A percentile compares a stretch with the other conserved stretches of the same genome.
Conservation (phyloP, 305 asterid species). For the Andrographis paniculata region DNA sequence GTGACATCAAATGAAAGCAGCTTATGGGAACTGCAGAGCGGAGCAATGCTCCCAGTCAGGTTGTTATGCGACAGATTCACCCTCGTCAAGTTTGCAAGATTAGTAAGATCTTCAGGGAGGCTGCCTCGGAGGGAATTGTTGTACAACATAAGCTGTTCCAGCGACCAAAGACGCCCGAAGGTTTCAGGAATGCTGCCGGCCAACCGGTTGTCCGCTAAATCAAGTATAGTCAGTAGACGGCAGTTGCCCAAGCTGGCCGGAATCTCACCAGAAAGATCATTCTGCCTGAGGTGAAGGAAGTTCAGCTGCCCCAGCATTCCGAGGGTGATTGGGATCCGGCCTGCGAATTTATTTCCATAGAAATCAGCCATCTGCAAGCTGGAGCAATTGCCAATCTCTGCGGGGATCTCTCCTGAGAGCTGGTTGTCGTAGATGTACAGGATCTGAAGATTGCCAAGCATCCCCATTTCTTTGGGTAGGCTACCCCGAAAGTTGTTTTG, state of each 20-base stretch:
- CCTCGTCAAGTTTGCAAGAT: not conserved
- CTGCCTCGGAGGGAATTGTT: slow-evolving; percentile 57
- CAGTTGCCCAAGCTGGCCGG: slow-evolving; percentile 78
- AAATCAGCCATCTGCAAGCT: slow-evolving; percentile 55
- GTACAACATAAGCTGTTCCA: slow-evolving; percentile 49
- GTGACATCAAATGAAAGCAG: too few relatives aligned
- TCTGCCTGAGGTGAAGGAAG: slow-evolving; percentile 51
- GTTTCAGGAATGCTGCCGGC: slow-evolving; percentile 67
- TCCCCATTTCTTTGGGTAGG: slow-evolving; percentile 70
- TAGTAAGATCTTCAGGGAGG: not conserved
- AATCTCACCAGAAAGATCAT: slow-evolving; percentile 62
- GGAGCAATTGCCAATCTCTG: slow-evolving; percentile 67
- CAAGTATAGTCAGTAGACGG: slow-evolving; percentile 44
- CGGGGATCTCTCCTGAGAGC: slow-evolving; percentile 61
- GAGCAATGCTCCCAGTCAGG: not conserved
- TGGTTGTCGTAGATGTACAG: slow-evolving; percentile 63
- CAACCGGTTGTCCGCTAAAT: slow-evolving; percentile 73
- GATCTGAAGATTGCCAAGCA: slow-evolving; percentile 41
- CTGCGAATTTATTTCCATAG: slow-evolving; percentile 59
- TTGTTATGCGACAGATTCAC: not conserved
- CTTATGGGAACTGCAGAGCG: slow-evolving; percentile 66
- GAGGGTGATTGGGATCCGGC: slow-evolving; percentile 63
- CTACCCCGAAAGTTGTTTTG: slow-evolving; percentile 59
- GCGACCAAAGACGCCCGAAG: slow-evolving; percentile 36
- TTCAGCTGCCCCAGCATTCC: slow-evolving; percentile 37